phyloP scores from a whole-genome alignment of 805 yeast genomes.

The Metschnikowia cubensis region DNA sequence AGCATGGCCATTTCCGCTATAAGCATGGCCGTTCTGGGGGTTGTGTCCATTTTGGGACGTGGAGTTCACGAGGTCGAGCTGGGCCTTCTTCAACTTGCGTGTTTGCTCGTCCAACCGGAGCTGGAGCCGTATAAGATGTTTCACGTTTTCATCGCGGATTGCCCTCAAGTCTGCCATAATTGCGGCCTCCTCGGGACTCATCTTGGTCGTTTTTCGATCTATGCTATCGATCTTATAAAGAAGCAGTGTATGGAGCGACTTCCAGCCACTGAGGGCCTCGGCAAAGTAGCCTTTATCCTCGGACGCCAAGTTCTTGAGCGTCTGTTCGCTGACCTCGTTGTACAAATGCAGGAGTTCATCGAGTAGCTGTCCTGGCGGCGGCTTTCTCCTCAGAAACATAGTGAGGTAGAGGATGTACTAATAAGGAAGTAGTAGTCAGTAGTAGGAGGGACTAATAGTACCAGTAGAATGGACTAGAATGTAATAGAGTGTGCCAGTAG shows the following conservation, averaged over 20 bases:
- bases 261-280: conserved; percentile 71
- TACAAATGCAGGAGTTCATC: conserved; percentile 58
- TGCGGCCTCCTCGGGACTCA: conserved; percentile 15
- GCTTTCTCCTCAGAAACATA: conserved; percentile 56
- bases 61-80: not conserved
- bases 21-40: not conserved
- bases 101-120: conserved; percentile 34
- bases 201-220: conserved; percentile 38
- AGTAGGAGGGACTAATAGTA: no score
- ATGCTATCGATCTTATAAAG: conserved; percentile 52
- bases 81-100: conserved; percentile 11
- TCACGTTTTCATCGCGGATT: conserved; percentile 41
- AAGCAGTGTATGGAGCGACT: conserved; percentile 59
- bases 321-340: conserved; percentile 56
- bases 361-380: conserved; percentile 48
- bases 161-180: conserved; percentile 27
- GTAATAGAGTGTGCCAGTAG: no score
- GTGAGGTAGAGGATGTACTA: not conserved
- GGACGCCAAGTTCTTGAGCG: conserved; percentile 52
- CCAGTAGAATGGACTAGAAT: no score
- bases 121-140: conserved; percentile 40
- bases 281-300: conserved; percentile 53
- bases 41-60: not conserved
- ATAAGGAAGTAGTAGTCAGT: no score
- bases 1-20: no score